Conservation (phyloP, 176 grass and related monocot genomes). For the Paspalum vaginatum region DNA sequence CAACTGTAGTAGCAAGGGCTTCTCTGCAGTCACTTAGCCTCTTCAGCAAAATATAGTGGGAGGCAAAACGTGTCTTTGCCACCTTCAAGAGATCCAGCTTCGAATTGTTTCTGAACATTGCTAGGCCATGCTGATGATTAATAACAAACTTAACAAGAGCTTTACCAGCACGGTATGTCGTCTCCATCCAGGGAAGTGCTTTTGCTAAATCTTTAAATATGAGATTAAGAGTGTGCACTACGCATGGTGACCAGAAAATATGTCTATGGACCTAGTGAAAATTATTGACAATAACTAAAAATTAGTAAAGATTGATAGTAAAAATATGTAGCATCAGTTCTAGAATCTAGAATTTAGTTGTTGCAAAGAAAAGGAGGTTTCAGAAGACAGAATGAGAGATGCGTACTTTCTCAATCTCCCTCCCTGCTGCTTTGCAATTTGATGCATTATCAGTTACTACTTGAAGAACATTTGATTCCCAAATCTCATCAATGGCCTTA, state of each 20-base stretch:
- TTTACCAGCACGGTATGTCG: slow-evolving; percentile 12
- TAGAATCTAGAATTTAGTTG: neutral
- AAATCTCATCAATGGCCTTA: slow-evolving; percentile 6
- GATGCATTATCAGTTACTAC: slow-evolving; percentile 28
- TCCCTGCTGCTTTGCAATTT: slow-evolving; percentile 15
- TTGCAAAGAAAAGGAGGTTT: neutral
- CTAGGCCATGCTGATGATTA: neutral
- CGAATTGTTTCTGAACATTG: slow-evolving; percentile 16
- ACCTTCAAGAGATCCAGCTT: slow-evolving; percentile 30
- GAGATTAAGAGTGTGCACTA: slow-evolving; percentile 29
- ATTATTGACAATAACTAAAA: neutral
- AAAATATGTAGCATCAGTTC: neutral
- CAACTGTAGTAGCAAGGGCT: neutral
- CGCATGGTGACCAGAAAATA: slow-evolving; percentile 18
- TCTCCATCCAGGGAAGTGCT: slow-evolving; percentile 6
- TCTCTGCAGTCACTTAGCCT: neutral
- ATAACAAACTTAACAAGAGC: neutral
- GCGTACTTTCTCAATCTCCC: slow-evolving; percentile 4
- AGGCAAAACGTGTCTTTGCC: neutral
- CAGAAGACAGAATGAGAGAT: too few species aligned
- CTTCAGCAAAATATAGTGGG: slow-evolving; percentile 1
- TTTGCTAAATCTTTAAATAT: slow-evolving; percentile 38
- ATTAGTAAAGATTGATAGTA: too few species aligned
- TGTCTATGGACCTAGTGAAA: slow-evolving; percentile 24
- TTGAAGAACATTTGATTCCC: neutral